phyloP scores from a whole-genome alignment of 176 grass and related monocot species.

The barley (Hordeum vulgare) region MorexV3_pseudomolecules_assembly NC_058522.1:16582593-16583092 shows the following conservation, averaged over 20 bases:
- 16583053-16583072: background rate
- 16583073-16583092: background rate
- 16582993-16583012: background rate
- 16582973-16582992: background rate
- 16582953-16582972: background rate
- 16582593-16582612: background rate
- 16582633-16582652: background rate
- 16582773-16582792: background rate
- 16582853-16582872: background rate
- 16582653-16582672: background rate
- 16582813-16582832: background rate
- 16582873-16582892: background rate
- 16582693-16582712: background rate
- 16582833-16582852: background rate
- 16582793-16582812: background rate
- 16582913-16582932: background rate
- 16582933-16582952: background rate
- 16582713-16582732: background rate
- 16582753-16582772: background rate
- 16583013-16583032: conserved; percentile 1
- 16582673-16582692: background rate
- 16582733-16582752: background rate
- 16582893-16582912: background rate
- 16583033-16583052: background rate
- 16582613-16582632: background rate